phyloP scores from a whole-genome alignment of 495 filamentous ascomycete genomes.

The Penicillium cataractarum region DNA sequence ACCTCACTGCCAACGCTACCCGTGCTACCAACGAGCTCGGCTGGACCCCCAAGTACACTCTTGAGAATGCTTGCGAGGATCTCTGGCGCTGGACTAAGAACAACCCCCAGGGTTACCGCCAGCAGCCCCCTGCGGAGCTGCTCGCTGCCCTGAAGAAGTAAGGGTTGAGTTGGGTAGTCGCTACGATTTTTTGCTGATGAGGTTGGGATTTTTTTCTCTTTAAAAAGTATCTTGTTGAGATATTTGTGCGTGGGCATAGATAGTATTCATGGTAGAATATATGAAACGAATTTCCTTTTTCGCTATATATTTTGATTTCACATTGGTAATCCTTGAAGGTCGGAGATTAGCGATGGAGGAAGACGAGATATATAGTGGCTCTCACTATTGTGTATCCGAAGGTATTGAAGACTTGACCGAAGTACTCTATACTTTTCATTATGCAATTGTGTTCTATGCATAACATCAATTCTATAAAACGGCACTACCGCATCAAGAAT shows the following conservation, averaged over 20 bases:
- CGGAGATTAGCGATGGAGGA: no score
- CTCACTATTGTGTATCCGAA: background rate
- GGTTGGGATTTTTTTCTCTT: background rate
- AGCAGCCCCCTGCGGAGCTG: constrained; percentile 83
- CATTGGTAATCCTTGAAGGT: no score
- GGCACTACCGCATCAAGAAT: background rate
- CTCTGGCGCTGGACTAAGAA: constrained; percentile 95
- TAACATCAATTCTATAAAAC: background rate
- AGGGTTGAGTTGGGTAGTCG: background rate
- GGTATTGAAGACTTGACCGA: background rate
- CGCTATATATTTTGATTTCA: background rate
- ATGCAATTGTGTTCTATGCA: background rate
- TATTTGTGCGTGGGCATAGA: constrained; percentile 28
- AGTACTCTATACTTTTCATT: background rate
- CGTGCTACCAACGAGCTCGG: constrained; percentile 84
- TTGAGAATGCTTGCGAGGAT: constrained; percentile 92
- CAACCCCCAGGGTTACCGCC: constrained; percentile 93
- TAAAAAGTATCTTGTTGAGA: constrained; percentile 10
- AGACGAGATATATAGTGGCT: no score
- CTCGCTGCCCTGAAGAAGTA: constrained; percentile 71
- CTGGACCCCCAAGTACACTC: constrained; percentile 88
- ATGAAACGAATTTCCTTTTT: constrained; percentile 51
- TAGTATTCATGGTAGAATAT: constrained; percentile 32
- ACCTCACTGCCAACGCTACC: constrained; percentile 89
- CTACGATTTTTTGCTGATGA: background rate